Base-by-base conservation (phyloP, 768 basidiomycete species). In the Cubamyces lactineus region DNA sequence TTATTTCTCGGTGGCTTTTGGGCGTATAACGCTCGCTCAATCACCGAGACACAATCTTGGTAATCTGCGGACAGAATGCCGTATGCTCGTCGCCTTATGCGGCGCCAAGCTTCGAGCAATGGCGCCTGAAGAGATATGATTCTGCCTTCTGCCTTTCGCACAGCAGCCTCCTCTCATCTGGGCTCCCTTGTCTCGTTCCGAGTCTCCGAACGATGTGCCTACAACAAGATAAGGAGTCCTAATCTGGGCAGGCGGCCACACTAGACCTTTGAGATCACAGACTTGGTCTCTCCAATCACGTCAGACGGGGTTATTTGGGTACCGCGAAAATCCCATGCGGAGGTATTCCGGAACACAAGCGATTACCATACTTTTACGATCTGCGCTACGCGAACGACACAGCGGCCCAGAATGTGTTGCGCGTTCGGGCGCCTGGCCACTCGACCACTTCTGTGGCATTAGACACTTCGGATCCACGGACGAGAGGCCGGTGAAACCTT, bases 341-440 rank as follows among this genome's bases (percentile, higher is more conserved):
- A 42, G 19, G 53, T 39, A 56, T 48, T 60, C 58, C 58, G 63
- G 63, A 56, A n/a, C 57, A 26, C 54, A 23, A 26, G 19, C 59
- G 63, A 59, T 60, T 64, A 46, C 63, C 57, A 60, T 64, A 54
- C 24, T 28, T 19, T 52, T 51, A 52, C 42, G 63, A 64, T 64
- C 63, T 52, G 63, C 63, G 58, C n/a, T 54, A 45, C 45, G 63
- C 58, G 58, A 60, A 56, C 40, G 21, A 47, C 47, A 42, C 45
- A 51, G n/a, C 30, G 34, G 49, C 57, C 58, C 9, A 38, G 26
- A 42, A 52, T 38, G 43, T 42, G 62, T 52, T 46, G 49, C 49
- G 46, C 34, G 42, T 23, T 54, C 38, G 49, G 43, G 54, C 47
- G 30, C 24, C 42, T 42, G 47, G 46, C 51, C 48, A 38, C 53